Evolutionary conservation across 331 rosid species (phyloP), one percentile per base, ranked within the genome.

Genomic region (Malus hybrid): DNA sequence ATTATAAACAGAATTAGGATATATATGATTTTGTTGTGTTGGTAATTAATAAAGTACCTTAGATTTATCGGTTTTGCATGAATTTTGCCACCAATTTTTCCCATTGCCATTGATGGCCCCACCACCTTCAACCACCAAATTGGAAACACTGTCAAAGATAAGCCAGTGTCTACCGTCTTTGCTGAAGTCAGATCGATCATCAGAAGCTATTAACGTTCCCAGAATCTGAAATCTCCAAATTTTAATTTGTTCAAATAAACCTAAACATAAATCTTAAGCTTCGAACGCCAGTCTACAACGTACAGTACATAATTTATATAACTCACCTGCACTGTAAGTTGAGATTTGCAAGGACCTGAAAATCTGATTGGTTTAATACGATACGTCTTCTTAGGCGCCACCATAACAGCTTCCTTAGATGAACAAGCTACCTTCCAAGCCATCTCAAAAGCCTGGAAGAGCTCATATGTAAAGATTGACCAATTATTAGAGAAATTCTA

Each of bases 51-150:
- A 12, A 44, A 39, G 11, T 33, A 92, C 96, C n/a, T 16, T 69
- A 39, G 73, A 66, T 78, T 82, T 84, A 28, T 83, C 70, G 70
- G 82, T 79, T 83, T 92, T 89, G 87, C 97, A 92, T 18, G 96
- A 88, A 72, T 88, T 90, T 81, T 87, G 3, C 97, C 97, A 92
- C 97, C 97, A 92, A 70, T 84, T 71, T 18, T 87, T 53, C 30
- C 97, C 97, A 33, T 92, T 92, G 52, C 97, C 97, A 77, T 88
- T 56, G 73, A 92, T 55, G 78, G 88, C 76, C 78, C 97, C 97
- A 60, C 89, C 86, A 53, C 97, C 96, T 67, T 73, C 19, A 72
- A 90, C 83, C n/a, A 30, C 16, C 22, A 90, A 75, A n/a, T 71
- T 69, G n/a, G 82, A 19, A 73, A 90, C 79, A 7, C 39, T 29